Conservation (phyloP, 78 protist species). For the Pelomyxa schiedti region DNA sequence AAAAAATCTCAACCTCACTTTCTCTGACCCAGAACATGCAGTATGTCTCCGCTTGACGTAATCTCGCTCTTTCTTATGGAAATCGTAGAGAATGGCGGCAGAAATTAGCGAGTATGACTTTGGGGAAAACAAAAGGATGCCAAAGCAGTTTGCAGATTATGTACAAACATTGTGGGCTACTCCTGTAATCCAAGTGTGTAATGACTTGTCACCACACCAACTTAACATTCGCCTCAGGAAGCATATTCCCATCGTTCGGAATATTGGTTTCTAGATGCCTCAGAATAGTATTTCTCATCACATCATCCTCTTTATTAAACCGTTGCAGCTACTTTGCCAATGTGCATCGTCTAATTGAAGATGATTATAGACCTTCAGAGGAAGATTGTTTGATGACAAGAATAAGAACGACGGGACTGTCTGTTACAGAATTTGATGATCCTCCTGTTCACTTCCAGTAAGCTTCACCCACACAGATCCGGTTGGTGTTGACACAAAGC, state of each 20-base stretch:
- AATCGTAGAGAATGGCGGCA: background rate
- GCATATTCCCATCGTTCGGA: conserved; percentile 39
- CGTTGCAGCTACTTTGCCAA: conserved; percentile 31
- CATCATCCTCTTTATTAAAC: background rate
- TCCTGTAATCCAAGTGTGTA: conserved; percentile 34
- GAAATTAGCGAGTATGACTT: conserved; percentile 5
- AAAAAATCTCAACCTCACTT: conserved; percentile 27
- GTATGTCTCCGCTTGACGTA: background rate
- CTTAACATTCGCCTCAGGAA: too few species aligned
- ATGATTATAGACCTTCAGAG: conserved; percentile 50
- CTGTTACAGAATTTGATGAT: conserved; percentile 48
- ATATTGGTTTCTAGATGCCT: conserved; percentile 51
- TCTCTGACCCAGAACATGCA: background rate
- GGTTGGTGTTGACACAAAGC: background rate
- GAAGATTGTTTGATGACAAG: conserved; percentile 58
- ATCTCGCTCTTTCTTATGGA: background rate
- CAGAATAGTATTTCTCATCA: conserved; percentile 13
- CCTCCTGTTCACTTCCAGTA: conserved; percentile 42
- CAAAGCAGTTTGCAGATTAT: conserved; percentile 41
- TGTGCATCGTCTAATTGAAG: conserved; percentile 47
- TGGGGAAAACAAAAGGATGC: conserved; percentile 18
- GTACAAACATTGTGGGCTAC: conserved; percentile 34
- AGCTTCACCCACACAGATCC: background rate
- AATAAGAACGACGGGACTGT: conserved; percentile 55
- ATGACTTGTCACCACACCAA: conserved; percentile 22